Conservation (phyloP, 129 eudicot genomes). For the Artemisia argyi region DNA sequence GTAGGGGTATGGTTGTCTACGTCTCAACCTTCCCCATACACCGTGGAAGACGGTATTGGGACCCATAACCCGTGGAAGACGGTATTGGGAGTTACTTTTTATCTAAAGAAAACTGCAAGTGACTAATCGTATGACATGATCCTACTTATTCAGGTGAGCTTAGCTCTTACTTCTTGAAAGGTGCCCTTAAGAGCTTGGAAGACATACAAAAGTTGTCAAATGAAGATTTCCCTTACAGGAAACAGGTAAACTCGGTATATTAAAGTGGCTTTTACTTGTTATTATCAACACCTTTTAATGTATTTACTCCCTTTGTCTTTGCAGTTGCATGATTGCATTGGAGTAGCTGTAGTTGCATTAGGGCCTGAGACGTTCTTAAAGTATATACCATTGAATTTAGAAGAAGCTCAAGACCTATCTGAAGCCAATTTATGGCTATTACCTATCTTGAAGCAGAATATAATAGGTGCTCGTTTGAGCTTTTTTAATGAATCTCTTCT, state of each 20-base stretch:
- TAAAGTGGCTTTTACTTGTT: too few relatives aligned
- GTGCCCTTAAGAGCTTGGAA: constrained; percentile 66
- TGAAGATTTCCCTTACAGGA: constrained; percentile 77
- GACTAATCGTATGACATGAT: constrained; percentile 1
- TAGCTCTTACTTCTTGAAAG: constrained; percentile 57
- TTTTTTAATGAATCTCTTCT: constrained; percentile 63
- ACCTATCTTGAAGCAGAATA: constrained; percentile 84
- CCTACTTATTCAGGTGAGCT: constrained; percentile 44
- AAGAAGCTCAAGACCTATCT: constrained; percentile 57
- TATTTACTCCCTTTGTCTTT: too few relatives aligned
- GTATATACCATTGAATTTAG: constrained; percentile 65
- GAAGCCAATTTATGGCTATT: constrained; percentile 85
- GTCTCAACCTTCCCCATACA: too few relatives aligned
- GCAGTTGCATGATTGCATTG: constrained; percentile 95
- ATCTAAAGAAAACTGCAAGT: too few relatives aligned
- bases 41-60: too few relatives aligned
- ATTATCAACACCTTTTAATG: too few relatives aligned
- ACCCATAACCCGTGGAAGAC: too few relatives aligned
- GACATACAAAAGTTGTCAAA: constrained; percentile 83
- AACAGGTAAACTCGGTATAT: too few relatives aligned
- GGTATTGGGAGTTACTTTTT: too few relatives aligned
- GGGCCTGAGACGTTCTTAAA: constrained; percentile 83
- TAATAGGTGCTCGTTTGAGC: constrained; percentile 74
- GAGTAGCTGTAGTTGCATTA: constrained; percentile 81
- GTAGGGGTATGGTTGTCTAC: too few relatives aligned